Percentiles rank a stretch among this genome's conserved stretches.
Evolutionary conservation across 1,284 basidiomycete genomes (phyloP).

Genomic region (Prillingera fragicola): DNA sequence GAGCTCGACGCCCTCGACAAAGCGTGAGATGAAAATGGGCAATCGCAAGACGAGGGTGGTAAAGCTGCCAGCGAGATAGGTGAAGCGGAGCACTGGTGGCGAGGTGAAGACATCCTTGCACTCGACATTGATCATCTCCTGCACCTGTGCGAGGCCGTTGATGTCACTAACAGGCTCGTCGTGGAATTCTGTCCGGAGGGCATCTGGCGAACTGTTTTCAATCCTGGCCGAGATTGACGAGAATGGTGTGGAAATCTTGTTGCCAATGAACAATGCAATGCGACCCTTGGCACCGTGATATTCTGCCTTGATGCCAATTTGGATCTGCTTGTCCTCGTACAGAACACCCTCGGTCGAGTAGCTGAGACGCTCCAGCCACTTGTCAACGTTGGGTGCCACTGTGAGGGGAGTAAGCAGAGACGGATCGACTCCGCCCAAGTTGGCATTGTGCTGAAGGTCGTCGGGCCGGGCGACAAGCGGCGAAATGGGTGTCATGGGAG

Average conservation of each 20-base stretch:
- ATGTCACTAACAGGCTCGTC: conserved; percentile 73
- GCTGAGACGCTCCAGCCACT: conserved; percentile 82
- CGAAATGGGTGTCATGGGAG: background rate
- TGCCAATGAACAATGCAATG: conserved; percentile 88
- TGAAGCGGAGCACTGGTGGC: conserved; percentile 77
- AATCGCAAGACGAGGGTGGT: conserved; percentile 78
- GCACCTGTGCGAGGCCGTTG: conserved; percentile 75
- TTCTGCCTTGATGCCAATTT: conserved; percentile 92
- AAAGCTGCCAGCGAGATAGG: conserved; percentile 86
- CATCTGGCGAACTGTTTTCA: conserved; percentile 65
- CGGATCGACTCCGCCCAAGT: conserved; percentile 40
- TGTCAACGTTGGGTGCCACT: conserved; percentile 65
- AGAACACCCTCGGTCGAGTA: conserved; percentile 81
- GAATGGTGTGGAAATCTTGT: conserved; percentile 82
- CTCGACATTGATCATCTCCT: conserved; percentile 88
- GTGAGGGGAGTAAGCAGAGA: conserved; percentile 54
- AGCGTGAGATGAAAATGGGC: conserved; percentile 83
- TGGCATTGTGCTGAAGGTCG: conserved; percentile 28
- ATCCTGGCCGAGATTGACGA: conserved; percentile 83
- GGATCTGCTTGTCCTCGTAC: conserved; percentile 91
- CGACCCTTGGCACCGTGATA: conserved; percentile 90
- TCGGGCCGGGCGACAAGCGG: conserved; percentile 5
- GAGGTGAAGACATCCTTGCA: conserved; percentile 80
- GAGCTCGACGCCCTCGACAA: conserved; percentile 86
- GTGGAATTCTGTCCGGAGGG: conserved; percentile 77